Evolutionary conservation across 768 basidiomycete species (phyloP), one percentile per base, ranked within the genome.

Genomic region (Cubamyces lactineus): DNA sequence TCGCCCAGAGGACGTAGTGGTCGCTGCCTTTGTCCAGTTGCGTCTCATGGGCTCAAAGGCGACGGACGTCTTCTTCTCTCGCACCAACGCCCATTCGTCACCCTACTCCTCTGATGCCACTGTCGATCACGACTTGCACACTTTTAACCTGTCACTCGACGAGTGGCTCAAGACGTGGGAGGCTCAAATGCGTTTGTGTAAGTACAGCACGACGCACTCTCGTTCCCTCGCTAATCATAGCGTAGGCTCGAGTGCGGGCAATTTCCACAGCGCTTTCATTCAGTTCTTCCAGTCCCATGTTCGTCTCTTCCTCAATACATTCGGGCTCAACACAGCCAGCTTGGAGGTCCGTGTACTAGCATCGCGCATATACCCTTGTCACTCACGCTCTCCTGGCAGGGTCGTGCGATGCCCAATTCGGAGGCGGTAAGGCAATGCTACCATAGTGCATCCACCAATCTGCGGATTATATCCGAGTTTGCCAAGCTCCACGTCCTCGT

Each of bases 261-360:
- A 79, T 5, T 94, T 94, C 72, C 92, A 94, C 72, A 82, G 83
- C 57, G 86, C 86, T 9, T 85, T 93, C 73, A 80, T 94, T 21
- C 84, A 75, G 67, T 83, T 90, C 69, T 94, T 93, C 79, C 82
- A 89, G 51, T 78, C 91, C 34, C 84, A 94, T 71, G 88, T 91
- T 53, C 81, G 88, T 62, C 79, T 94, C 52, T 94, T 93, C 76
- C 74, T 94, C 71, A 94, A 94, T 73, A 91, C 89, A 65, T 90
- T 92, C 72, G 92, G 89, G 26, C 85, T 92, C 50, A 86, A 89
- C 66, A 80, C 82, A 19, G 81, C 84, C 39, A 79, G 87, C 73
- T 72, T 78, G 55, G 80, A 85, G 54, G 88, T 84, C 21, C 26
- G 24, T 19, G 9, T 11, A 34, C 9, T 6, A 53, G 28, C 41